A percentile compares a stretch with the other conserved stretches of the same genome.
These are phyloP conservation scores for Ceratocystis huliohia DNA, from an alignment of 2,329 filamentous ascomycete genomes.

Conservation along the genomic window DNA sequence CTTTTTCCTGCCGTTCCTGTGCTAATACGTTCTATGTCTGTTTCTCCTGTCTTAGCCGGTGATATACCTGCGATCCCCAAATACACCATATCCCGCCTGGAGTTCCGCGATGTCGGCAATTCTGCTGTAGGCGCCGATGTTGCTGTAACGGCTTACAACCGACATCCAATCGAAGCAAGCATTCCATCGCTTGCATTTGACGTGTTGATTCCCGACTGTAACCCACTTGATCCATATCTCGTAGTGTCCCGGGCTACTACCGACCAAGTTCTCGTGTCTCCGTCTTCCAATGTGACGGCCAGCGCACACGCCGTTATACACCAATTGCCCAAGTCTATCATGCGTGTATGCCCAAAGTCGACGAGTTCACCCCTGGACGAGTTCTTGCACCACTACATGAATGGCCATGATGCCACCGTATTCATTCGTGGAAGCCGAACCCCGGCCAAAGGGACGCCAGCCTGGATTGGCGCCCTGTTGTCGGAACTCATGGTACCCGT, in stretches of 20 bases:
- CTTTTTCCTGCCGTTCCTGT: conserved; percentile 20
- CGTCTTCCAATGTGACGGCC: conserved; percentile 53
- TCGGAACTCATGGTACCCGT: conserved; percentile 72
- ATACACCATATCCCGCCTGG: conserved; percentile 70
- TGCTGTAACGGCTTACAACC: conserved; percentile 57
- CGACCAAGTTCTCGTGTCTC: conserved; percentile 50
- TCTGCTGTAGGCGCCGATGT: conserved; percentile 71
- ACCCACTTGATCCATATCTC: conserved; percentile 57
- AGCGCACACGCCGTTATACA: conserved; percentile 60
- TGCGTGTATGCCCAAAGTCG: conserved; percentile 59
- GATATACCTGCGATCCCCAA: conserved; percentile 66
- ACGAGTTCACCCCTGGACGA: conserved; percentile 72
- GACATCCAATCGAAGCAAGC: conserved; percentile 63
- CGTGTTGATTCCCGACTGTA: conserved; percentile 73
- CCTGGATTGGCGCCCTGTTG: conserved; percentile 71
- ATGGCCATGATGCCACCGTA: conserved; percentile 63
- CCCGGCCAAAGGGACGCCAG: conserved; percentile 51
- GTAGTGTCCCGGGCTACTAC: conserved; percentile 65
- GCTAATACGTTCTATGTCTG: conserved; percentile 26
- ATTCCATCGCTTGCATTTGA: conserved; percentile 74
- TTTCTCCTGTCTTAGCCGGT: conserved; percentile 37
- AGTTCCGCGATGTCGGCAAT: conserved; percentile 59
- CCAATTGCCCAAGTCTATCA: conserved; percentile 61
- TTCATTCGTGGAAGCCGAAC: conserved; percentile 69
- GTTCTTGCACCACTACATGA: conserved; percentile 68